A percentile compares a stretch with the other conserved stretches of the same genome.
phyloP scores from a whole-genome alignment of 306 rosid genomes.

The barrel medic (Medicago truncatula) region DNA sequence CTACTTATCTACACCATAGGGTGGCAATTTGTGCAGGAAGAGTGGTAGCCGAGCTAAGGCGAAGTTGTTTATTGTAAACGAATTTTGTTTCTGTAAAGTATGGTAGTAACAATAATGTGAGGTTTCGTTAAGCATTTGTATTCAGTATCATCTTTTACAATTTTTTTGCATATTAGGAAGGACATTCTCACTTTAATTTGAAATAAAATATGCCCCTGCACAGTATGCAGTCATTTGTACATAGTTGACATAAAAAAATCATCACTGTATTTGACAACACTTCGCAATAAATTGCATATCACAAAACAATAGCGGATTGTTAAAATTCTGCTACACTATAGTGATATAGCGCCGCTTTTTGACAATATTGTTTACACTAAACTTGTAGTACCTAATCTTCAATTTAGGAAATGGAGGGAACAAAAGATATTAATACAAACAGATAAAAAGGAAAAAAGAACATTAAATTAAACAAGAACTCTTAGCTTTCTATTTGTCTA shows the following conservation, averaged over 20 bases:
- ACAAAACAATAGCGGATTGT: neutral
- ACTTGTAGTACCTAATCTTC: neutral
- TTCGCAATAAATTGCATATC: neutral
- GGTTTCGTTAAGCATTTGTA: constrained; percentile 23
- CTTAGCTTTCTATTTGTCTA: neutral
- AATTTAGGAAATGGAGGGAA: neutral
- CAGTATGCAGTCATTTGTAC: too few relatives aligned
- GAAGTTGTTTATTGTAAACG: constrained; percentile 32
- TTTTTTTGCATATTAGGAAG: constrained; percentile 1
- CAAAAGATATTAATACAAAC: neutral
- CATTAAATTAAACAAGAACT: neutral
- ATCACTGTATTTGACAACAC: too few relatives aligned
- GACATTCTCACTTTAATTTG: constrained; percentile 13
- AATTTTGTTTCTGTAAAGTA: constrained; percentile 32
- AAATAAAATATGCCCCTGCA: too few relatives aligned
- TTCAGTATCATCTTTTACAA: constrained; percentile 19
- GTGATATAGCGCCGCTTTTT: neutral
- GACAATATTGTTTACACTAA: neutral
- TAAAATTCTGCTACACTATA: neutral
- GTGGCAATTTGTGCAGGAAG: neutral
- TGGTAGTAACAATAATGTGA: constrained; percentile 3
- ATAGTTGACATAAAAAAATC: too few relatives aligned
- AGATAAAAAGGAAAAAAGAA: neutral
- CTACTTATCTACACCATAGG: neutral
- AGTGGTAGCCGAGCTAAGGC: constrained; percentile 2